phyloP scores from a whole-genome alignment of 2,329 filamentous ascomycete species.

The Fusarium sp. region DNA sequence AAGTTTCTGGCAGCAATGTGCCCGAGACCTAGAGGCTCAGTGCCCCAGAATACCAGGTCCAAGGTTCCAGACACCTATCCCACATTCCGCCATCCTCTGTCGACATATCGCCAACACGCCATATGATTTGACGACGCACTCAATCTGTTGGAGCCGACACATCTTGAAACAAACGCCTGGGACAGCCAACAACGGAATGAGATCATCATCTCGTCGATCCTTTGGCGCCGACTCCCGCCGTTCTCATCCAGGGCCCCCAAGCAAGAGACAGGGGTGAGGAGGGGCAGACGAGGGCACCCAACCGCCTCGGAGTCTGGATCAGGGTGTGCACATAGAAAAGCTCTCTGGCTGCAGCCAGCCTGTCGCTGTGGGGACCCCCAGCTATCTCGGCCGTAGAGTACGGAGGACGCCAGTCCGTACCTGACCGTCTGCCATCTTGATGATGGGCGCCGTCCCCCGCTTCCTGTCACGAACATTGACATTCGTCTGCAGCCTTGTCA shows the following conservation, averaged over 20 bases:
- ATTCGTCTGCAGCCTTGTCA: conserved; percentile 48
- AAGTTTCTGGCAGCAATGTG: conserved; percentile 29
- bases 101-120: conserved; percentile 24
- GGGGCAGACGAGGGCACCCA: conserved; percentile 23
- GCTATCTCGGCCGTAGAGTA: conserved; percentile 47
- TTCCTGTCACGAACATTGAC: conserved; percentile 41
- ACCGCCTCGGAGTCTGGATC: conserved; percentile 17
- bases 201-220: conserved; percentile 51
- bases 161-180: conserved; percentile 52
- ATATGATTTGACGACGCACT: conserved; percentile 42
- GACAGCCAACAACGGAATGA: conserved; percentile 49
- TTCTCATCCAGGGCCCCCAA: conserved; percentile 44
- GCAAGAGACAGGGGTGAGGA: conserved; percentile 30
- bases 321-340: conserved; percentile 41
- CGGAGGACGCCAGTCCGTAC: conserved; percentile 39
- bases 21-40: conserved; percentile 36
- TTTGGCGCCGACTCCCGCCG: conserved; percentile 50
- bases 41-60: conserved; percentile 34
- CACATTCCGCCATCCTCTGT: conserved; percentile 41
- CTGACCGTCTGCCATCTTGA: conserved; percentile 24
- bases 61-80: conserved; percentile 27
- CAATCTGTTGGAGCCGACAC: conserved; percentile 27
- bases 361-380: conserved; percentile 41
- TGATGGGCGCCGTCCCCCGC: conserved; percentile 43
- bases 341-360: conserved; percentile 28